These are phyloP conservation scores for Rhipidocladum racemiflorum DNA, from an alignment of 176 grass and related monocot genomes.

Conservation along the genomic window DNA sequence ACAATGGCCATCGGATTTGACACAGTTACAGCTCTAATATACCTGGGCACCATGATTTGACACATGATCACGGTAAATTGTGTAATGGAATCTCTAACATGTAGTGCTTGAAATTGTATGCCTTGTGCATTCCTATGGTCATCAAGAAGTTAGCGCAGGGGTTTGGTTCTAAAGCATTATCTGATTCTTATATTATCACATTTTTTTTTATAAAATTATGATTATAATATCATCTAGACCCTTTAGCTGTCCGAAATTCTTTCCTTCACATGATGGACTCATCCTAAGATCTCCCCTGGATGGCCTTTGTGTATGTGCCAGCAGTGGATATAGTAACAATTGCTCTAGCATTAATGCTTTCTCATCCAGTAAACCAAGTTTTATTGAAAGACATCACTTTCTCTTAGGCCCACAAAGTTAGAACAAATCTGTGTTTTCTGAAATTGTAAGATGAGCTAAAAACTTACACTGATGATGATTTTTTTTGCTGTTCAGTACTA, in stretches of 20 bases:
- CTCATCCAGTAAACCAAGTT: neutral
- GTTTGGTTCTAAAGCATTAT: neutral
- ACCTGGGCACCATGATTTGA: neutral
- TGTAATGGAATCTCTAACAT: neutral
- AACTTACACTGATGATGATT: neutral
- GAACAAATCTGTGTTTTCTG: neutral
- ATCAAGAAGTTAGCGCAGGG: neutral
- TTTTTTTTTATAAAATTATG: neutral
- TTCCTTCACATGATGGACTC: neutral
- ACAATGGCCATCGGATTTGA: neutral
- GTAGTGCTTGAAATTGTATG: neutral
- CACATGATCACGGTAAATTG: neutral
- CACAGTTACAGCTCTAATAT: neutral
- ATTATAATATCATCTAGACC: neutral
- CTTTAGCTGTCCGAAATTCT: neutral
- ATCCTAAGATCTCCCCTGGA: neutral
- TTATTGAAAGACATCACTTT: neutral
- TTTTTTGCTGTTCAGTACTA: neutral
- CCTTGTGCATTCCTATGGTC: neutral
- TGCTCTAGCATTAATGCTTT: neutral
- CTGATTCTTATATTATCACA: neutral
- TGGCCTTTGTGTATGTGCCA: neutral
- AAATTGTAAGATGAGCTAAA: neutral
- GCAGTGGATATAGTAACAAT: slow-evolving; percentile 8
- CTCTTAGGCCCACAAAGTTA: neutral